Conservation (phyloP, 192 early-diverging fungal species). For the Coemansia sp. region DNA sequence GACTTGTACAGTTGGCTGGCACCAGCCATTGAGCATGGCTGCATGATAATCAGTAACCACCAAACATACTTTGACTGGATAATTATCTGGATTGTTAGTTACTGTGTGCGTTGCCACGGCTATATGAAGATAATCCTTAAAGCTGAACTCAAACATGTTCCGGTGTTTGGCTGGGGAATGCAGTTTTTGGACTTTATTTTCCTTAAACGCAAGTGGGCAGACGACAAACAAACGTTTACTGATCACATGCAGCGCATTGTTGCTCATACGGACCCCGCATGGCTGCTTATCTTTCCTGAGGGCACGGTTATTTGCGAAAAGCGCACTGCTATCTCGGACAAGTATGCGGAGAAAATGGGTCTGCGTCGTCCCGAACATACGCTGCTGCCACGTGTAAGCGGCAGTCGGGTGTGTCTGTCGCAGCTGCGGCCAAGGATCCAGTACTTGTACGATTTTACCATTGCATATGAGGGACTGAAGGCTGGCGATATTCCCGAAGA, state of each 20-base stretch:
- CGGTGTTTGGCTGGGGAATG: conserved; percentile 89
- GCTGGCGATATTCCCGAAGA: conserved; percentile 78
- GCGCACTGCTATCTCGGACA: conserved; percentile 64
- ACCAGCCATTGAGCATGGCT: conserved; percentile 40
- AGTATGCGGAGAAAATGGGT: conserved; percentile 69
- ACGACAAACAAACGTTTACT: conserved; percentile 66
- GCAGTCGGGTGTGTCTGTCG: conserved; percentile 70
- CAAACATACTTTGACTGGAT: conserved; percentile 55
- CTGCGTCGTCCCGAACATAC: conserved; percentile 61
- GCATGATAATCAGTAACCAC: conserved; percentile 51
- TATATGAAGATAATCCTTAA: conserved; percentile 91
- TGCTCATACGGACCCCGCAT: conserved; percentile 65
- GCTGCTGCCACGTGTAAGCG: conserved; percentile 83
- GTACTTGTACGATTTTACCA: conserved; percentile 84
- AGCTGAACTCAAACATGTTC: conserved; percentile 73
- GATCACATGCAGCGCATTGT: conserved; percentile 59
- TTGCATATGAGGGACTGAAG: conserved; percentile 80
- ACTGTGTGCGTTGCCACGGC: conserved; percentile 70
- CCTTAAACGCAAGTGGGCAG: conserved; percentile 79
- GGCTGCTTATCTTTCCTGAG: conserved; percentile 95
- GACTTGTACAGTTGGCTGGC: conserved; percentile 32
- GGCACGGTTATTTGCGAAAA: conserved; percentile 85
- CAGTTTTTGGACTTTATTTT: conserved; percentile 92
- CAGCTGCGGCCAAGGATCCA: conserved; percentile 63
- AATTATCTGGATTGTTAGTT: conserved; percentile 59